Percentiles rank a stretch among this genome's conserved stretches.
Evolutionary conservation across 1,284 basidiomycete species (phyloP).

Genomic region (Golubevia pallescens): DNA sequence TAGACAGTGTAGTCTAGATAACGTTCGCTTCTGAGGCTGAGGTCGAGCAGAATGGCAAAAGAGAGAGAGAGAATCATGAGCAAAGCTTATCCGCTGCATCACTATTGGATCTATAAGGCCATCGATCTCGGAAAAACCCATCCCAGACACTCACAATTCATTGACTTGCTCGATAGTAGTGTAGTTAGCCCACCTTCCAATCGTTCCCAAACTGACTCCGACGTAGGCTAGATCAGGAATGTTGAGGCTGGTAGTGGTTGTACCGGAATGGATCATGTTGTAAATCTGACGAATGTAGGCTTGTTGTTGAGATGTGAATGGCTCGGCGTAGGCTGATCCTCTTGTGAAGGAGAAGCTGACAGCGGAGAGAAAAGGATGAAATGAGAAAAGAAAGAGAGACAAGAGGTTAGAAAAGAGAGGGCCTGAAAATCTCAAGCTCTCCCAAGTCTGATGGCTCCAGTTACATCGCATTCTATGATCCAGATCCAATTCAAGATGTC

Average conservation of each 20-base stretch:
- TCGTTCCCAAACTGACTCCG: conserved; percentile 1
- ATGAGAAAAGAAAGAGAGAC: too few relatives aligned
- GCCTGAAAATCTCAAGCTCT: too few relatives aligned
- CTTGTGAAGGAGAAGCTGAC: conserved; percentile 13
- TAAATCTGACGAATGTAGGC: conserved; percentile 26
- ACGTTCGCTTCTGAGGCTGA: conserved; percentile 20
- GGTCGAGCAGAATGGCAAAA: conserved; percentile 14
- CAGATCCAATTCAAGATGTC: too few relatives aligned
- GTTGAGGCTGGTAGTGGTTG: conserved; percentile 18
- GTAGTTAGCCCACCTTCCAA: conserved; percentile 12
- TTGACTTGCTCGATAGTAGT: conserved; percentile 6
- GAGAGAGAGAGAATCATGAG: background rate
- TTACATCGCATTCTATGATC: too few relatives aligned
- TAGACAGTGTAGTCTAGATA: conserved; percentile 38
- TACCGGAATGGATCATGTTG: conserved; percentile 15
- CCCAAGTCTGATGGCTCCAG: too few relatives aligned
- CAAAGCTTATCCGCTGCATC: too few relatives aligned
- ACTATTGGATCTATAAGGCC: conserved; percentile 17
- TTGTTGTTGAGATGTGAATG: conserved; percentile 22
- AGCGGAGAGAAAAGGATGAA: background rate
- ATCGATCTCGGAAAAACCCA: conserved; percentile 15
- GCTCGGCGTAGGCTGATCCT: conserved; percentile 25
- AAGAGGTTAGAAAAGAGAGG: too few relatives aligned
- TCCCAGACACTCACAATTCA: background rate
- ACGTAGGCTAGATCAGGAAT: conserved; percentile 13